These are phyloP conservation scores for Hymenoscyphus albidus DNA, from an alignment of 2,329 filamentous ascomycete genomes.

Conservation along the genomic window DNA sequence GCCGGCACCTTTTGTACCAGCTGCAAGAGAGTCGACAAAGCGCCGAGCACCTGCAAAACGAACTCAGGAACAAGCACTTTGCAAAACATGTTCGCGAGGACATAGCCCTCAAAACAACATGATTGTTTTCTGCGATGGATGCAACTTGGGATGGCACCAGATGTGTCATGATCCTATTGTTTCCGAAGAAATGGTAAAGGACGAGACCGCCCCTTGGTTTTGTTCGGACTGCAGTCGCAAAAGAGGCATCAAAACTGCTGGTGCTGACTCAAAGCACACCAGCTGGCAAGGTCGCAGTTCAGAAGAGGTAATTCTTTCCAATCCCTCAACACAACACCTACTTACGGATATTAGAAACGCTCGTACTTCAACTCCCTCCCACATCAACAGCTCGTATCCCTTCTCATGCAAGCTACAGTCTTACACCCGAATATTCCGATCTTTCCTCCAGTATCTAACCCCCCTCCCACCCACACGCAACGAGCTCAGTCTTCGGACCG, in stretches of 20 bases:
- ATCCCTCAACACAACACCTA: neutral
- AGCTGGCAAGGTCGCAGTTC: slow-evolving; percentile 34
- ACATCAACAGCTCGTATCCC: slow-evolving; percentile 57
- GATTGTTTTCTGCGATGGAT: slow-evolving; percentile 83
- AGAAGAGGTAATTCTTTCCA: slow-evolving; percentile 38
- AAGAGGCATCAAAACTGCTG: slow-evolving; percentile 42
- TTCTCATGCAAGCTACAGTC: slow-evolving; percentile 59
- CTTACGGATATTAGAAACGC: slow-evolving; percentile 47
- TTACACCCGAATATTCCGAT: slow-evolving; percentile 63
- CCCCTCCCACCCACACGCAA: slow-evolving; percentile 16
- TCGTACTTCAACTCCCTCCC: slow-evolving; percentile 60
- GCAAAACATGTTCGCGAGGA: slow-evolving; percentile 68
- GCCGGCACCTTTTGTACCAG: slow-evolving; percentile 59
- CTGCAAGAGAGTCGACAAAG: slow-evolving; percentile 43
- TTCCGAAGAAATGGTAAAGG: slow-evolving; percentile 61
- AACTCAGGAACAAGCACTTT: slow-evolving; percentile 57
- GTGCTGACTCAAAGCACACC: slow-evolving; percentile 35
- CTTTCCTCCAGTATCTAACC: slow-evolving; percentile 43
- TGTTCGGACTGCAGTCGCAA: slow-evolving; percentile 58
- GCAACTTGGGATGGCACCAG: slow-evolving; percentile 76
- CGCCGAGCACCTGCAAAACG: slow-evolving; percentile 50
- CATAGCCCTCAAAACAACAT: slow-evolving; percentile 69
- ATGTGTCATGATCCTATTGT: slow-evolving; percentile 76
- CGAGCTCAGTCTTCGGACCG: slow-evolving; percentile 22
- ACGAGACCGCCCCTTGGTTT: slow-evolving; percentile 67